Percentiles rank a stretch among this genome's conserved stretches.
These are phyloP conservation scores for Thalassiosira profunda DNA, from an alignment of 108 stramenopile species.

Conservation along the genomic window DNA sequence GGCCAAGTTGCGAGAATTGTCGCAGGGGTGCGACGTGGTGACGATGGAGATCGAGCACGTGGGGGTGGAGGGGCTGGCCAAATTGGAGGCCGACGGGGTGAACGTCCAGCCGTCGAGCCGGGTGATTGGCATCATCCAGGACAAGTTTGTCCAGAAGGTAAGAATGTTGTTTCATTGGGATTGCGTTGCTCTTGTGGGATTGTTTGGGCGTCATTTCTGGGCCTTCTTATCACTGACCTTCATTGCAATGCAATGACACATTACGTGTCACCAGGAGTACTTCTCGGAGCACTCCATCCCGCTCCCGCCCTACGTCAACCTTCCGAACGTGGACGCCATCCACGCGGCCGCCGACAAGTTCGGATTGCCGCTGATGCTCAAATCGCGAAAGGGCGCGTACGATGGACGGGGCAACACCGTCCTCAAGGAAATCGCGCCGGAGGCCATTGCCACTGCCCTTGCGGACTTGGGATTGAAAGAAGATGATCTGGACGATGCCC, in stretches of 20 bases:
- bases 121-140: conserved; percentile 93
- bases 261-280: conserved; percentile 54
- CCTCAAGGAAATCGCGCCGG: conserved; percentile 60
- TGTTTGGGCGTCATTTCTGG: not conserved
- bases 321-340: conserved; percentile 66
- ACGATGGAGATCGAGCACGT: conserved; percentile 99
- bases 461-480: conserved; percentile 55
- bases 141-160: conserved; percentile 96
- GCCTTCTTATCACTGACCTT: not conserved
- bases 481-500: conserved; percentile 32
- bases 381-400: conserved; percentile 94
- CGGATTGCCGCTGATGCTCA: conserved; percentile 97
- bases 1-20: conserved; percentile 73
- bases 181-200: not conserved
- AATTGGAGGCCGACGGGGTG: conserved; percentile 82
- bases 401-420: conserved; percentile 98
- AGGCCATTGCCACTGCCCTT: conserved; percentile 62
- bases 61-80: conserved; percentile 82
- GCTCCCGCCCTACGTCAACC: conserved; percentile 70
- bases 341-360: conserved; percentile 63
- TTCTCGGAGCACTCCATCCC: conserved; percentile 76
- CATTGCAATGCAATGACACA: too few species aligned
- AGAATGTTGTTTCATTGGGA: not conserved
- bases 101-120: conserved; percentile 91
- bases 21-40: conserved; percentile 82